Conservation (phyloP, 176 grass and related monocot species). For the Leersia perrieri region DNA sequence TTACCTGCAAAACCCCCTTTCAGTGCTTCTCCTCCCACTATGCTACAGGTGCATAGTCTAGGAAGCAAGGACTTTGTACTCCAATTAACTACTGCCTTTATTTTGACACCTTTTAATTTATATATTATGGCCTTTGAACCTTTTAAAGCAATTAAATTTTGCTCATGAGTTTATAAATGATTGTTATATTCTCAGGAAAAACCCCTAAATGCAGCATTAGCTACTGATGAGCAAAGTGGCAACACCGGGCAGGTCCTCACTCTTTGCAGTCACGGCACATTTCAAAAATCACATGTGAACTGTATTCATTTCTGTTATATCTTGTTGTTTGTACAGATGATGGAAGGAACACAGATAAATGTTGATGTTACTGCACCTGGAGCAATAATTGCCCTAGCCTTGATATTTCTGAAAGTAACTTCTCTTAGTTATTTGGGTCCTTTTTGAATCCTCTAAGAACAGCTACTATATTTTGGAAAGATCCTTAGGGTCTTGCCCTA, state of each 20-base stretch:
- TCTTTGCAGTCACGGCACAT: conserved; percentile 16
- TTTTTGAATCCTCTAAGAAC: background rate
- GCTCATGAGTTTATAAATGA: conserved; percentile 6
- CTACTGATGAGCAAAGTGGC: conserved; percentile 55
- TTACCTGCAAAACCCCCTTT: no score
- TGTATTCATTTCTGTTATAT: conserved; percentile 21
- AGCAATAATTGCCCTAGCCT: conserved; percentile 89
- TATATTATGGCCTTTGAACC: background rate
- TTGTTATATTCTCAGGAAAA: conserved; percentile 59
- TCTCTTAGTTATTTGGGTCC: conserved; percentile 20
- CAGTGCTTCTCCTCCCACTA: background rate
- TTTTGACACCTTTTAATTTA: conserved; percentile 4
- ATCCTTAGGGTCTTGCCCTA: conserved; percentile 25
- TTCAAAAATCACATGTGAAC: conserved; percentile 8
- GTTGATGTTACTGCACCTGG: conserved; percentile 96
- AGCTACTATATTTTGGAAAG: background rate
- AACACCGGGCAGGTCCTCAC: conserved; percentile 67
- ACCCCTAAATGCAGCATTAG: conserved; percentile 34
- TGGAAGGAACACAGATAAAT: conserved; percentile 88
- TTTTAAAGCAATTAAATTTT: background rate
- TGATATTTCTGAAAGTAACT: conserved; percentile 86
- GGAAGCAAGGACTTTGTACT: background rate
- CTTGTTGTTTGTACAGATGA: conserved; percentile 55
- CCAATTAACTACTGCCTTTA: background rate
- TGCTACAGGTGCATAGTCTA: background rate